Evolutionary conservation across 2,329 filamentous ascomycete species (phyloP), one percentile per base, ranked within the genome.

Genomic region (Penicillium sp.): DNA sequence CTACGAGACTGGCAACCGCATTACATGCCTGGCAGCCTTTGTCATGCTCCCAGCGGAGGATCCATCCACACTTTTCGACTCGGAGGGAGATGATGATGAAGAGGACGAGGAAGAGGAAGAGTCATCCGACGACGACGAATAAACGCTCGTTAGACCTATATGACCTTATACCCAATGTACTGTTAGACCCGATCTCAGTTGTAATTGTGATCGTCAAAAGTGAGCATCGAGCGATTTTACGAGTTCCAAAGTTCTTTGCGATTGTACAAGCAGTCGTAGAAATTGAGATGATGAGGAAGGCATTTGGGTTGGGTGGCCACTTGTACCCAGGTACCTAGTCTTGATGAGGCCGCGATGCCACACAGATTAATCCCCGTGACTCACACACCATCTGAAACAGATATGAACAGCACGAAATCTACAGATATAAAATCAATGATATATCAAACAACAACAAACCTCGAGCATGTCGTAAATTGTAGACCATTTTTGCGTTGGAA

Each of bases 1-100:
- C 29, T 94, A 94, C 65, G 87, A 92, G 72, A 96, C 92, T 21
- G 85, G 87, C 42, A 92, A 93, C 69, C 81, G 94, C 51, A 91
- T 97, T 61, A 97, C 92, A 34, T 97, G 94, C 69, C 68, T 97
- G 65, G 85, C 85, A 63, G 87, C 87, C 21, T 97, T 95, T 75
- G 77, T 89, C 58, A 95, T 97, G 90, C 82, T 89, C 70, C 81
- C 85, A 62, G 77, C 73, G 4, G 66, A 68, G 42, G 67, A 70
- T 36, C 64, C 81, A 43, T 81, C 83, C 15, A 84, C 85, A 38
- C 81, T 81, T 21, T 76, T 79, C 42, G 84, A 84, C 62, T 84
- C 83, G 16, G 83, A 84, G 51, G 76, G 77, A 10, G 58, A 59
- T 43, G 78, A 39, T 13, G 36, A 39, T 39, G 36, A 39, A 10